These are phyloP conservation scores for Candida ponderosae DNA, from an alignment of 805 yeast genomes.

Conservation along the genomic window DNA sequence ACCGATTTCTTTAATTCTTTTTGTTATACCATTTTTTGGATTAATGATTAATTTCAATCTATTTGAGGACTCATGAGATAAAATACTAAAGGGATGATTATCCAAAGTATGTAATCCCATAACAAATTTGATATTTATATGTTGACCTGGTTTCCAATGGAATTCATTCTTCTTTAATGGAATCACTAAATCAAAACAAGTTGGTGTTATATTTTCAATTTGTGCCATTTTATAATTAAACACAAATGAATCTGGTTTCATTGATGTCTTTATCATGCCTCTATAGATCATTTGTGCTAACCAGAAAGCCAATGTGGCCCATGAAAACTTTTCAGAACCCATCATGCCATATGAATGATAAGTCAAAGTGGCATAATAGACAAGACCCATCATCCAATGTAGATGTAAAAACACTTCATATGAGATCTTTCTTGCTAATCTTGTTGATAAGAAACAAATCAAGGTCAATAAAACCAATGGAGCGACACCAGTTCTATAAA, in stretches of 20 bases:
- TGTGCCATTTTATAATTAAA: conserved; percentile 30
- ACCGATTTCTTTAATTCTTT: conserved; percentile 22
- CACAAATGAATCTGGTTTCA: conserved; percentile 34
- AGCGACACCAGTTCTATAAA: conserved; percentile 35
- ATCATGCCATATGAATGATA: conserved; percentile 33
- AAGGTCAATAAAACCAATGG: conserved; percentile 37
- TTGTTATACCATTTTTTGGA: conserved; percentile 41
- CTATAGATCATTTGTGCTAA: conserved; percentile 39
- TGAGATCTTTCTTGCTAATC: conserved; percentile 27
- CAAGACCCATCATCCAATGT: conserved; percentile 48
- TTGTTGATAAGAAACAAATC: conserved; percentile 35
- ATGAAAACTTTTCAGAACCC: conserved; percentile 33
- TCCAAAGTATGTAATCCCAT: conserved; percentile 36
- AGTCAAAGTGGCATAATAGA: conserved; percentile 36
- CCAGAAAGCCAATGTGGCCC: conserved; percentile 48
- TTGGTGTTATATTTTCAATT: conserved; percentile 14
- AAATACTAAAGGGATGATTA: conserved; percentile 50
- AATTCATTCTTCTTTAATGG: conserved; percentile 22
- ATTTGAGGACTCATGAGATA: conserved; percentile 23
- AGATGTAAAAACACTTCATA: conserved; percentile 44
- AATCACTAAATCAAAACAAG: conserved; percentile 29
- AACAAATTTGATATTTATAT: conserved; percentile 38
- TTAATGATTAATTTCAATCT: conserved; percentile 35
- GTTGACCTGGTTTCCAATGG: conserved; percentile 49
- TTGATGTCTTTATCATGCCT: conserved; percentile 34